Base-by-base conservation (phyloP, 208 protist genomes). In the Leishmania braziliensis region DNA sequence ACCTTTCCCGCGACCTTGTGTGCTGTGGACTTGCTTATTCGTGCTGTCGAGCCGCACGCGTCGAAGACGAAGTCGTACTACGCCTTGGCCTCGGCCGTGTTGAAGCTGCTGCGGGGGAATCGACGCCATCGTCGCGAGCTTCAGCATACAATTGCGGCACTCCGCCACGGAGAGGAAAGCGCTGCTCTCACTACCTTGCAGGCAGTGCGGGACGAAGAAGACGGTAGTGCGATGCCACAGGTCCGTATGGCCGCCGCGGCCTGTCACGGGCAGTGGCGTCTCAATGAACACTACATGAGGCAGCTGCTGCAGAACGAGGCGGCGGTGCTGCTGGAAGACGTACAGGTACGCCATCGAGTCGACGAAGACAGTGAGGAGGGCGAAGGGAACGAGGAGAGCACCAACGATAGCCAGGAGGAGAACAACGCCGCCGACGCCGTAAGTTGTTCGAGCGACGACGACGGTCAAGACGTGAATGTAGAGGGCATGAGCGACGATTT, bases 1-100 rank as follows among this genome's bases (percentile, higher is more conserved):
- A 33, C 62, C 48, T 95, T 94, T 70, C 93, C 93, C 0, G 84
- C 86, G 23, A 94, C 89, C 8, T 75, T 90, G 58, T 86, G 77
- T 65, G 86, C 88, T 23, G 84, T 84, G 0, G 85, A 92, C 29
- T 76, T 91, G 85, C 87, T 97, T 4, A 86, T 90, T n/a, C 84
- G 86, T 39, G 90, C 84, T 8, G 79, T 95, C 60, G 68, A 85
- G 46, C 89, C 81, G 48, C 93, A 95, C 86, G 88, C 89, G 8
- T 85, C 89, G 51, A 86, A 90, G 75, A 75, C 76, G 16, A 92
- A 88, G 54, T 88, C 89, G 0, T 93, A 91, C 84, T 95, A 90
- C 77, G 91, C 93, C 54, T 84, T 89, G 26, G 93, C 93, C 29
- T 93, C 84, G 8, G 93, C 91, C 2, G 87, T 92, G 68, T 70